Conservation (phyloP, 331 rosid species). For the Spiraea crenata region DNA sequence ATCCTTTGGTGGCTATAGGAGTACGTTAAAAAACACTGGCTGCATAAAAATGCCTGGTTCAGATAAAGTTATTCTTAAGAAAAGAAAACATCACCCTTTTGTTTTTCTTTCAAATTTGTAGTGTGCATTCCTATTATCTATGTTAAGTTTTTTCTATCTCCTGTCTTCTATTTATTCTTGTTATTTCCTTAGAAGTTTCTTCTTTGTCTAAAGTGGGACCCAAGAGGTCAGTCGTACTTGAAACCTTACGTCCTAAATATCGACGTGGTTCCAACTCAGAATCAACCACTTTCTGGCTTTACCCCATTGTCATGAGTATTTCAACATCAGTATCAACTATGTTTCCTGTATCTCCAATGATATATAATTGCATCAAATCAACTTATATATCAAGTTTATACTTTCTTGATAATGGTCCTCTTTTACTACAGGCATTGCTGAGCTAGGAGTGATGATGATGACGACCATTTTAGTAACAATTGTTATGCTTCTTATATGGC, state of each 20-base stretch:
- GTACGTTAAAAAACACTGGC: too few relatives aligned
- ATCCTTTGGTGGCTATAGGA: too few relatives aligned
- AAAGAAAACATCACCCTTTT: neutral
- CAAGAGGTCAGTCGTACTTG: constrained; percentile 3
- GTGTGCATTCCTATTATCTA: neutral
- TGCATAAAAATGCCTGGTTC: neutral
- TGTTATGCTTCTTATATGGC: constrained; percentile 99
- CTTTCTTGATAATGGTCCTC: constrained; percentile 8
- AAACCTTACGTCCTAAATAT: neutral
- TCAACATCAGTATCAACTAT: neutral
- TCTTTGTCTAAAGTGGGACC: neutral
- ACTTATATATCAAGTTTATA: neutral
- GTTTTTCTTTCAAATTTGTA: neutral
- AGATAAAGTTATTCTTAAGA: neutral
- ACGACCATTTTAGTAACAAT: constrained; percentile 81
- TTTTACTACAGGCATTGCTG: constrained; percentile 86
- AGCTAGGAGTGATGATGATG: constrained; percentile 98
- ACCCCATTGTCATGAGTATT: neutral
- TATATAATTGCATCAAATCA: constrained; percentile 13
- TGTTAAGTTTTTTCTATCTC: neutral
- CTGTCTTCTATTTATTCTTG: neutral
- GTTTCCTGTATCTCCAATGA: neutral
- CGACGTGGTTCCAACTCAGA: neutral
- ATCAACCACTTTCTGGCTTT: neutral
- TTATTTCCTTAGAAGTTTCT: neutral